Evolutionary conservation across 78 protist genomes (phyloP).

Genomic region (Pigoraptor vietnamica): DNA sequence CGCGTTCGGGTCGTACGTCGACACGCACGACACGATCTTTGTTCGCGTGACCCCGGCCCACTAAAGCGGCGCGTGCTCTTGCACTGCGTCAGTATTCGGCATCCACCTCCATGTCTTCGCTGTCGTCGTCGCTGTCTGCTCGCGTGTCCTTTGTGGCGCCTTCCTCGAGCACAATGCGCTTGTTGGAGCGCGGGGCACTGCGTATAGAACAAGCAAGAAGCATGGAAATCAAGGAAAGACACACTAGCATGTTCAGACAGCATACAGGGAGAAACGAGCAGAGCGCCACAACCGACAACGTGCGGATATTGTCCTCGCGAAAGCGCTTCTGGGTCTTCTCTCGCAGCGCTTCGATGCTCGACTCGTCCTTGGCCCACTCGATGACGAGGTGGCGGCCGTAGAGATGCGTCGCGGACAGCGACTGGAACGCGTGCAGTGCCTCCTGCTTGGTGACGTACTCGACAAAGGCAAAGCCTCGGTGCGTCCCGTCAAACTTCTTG

Average conservation of each 20-base stretch:
- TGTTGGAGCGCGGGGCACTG: background rate
- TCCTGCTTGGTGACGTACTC: constrained; percentile 87
- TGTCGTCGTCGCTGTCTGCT: background rate
- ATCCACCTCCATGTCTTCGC: background rate
- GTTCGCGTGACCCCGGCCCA: background rate
- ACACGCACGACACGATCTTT: background rate
- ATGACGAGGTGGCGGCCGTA: constrained; percentile 86
- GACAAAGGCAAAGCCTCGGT: constrained; percentile 96
- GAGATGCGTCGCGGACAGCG: constrained; percentile 82
- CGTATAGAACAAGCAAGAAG: background rate
- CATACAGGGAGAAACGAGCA: background rate
- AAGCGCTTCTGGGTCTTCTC: constrained; percentile 5
- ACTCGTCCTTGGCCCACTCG: constrained; percentile 64
- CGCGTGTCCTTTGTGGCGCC: background rate
- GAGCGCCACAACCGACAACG: background rate
- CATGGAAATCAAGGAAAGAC: background rate
- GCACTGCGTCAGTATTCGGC: background rate
- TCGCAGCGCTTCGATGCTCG: constrained; percentile 38
- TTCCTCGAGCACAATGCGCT: background rate
- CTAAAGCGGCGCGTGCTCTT: background rate
- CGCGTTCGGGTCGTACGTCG: background rate
- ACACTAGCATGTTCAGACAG: background rate
- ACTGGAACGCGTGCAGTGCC: constrained; percentile 78
- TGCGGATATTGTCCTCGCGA: background rate
- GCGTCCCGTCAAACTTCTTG: constrained; percentile 62